phyloP scores from a whole-genome alignment of 1,139 yeast species.

The Candida sp. region DNA sequence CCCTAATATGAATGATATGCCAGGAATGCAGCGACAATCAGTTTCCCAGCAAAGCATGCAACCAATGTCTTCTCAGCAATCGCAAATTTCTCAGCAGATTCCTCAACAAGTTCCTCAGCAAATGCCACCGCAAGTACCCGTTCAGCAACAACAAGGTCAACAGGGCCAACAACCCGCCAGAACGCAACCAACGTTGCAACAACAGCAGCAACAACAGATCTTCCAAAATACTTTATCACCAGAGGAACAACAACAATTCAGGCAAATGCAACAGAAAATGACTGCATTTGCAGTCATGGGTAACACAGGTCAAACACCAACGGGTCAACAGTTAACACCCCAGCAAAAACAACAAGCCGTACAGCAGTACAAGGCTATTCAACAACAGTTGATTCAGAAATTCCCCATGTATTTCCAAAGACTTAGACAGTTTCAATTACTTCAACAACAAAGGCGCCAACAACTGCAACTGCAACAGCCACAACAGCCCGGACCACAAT shows the following conservation, averaged over 20 bases:
- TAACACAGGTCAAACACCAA: constrained; percentile 43
- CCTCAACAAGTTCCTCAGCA: constrained; percentile 4
- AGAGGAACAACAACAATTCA: constrained; percentile 43
- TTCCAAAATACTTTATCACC: constrained; percentile 41
- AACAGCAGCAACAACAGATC: constrained; percentile 46
- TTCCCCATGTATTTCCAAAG: constrained; percentile 45
- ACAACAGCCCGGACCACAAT: constrained; percentile 6
- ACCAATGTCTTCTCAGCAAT: not conserved
- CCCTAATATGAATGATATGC: not conserved
- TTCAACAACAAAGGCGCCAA: constrained; percentile 35
- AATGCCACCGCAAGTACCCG: constrained; percentile 6
- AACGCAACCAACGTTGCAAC: constrained; percentile 17
- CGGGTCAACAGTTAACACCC: constrained; percentile 38
- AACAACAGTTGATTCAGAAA: constrained; percentile 41
- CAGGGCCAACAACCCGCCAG: constrained; percentile 8
- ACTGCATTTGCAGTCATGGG: constrained; percentile 44
- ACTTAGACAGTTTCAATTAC: constrained; percentile 37
- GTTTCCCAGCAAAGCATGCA: constrained; percentile 5
- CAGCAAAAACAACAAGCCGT: constrained; percentile 47
- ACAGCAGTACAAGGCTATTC: constrained; percentile 41
- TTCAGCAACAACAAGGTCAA: constrained; percentile 5
- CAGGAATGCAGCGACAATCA: constrained; percentile 5
- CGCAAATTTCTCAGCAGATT: constrained; percentile 6
- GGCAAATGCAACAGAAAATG: constrained; percentile 41
- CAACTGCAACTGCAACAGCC: constrained; percentile 17